phyloP scores from a whole-genome alignment of 208 protist species.

The Trypanosomatidae sp. region DNA sequence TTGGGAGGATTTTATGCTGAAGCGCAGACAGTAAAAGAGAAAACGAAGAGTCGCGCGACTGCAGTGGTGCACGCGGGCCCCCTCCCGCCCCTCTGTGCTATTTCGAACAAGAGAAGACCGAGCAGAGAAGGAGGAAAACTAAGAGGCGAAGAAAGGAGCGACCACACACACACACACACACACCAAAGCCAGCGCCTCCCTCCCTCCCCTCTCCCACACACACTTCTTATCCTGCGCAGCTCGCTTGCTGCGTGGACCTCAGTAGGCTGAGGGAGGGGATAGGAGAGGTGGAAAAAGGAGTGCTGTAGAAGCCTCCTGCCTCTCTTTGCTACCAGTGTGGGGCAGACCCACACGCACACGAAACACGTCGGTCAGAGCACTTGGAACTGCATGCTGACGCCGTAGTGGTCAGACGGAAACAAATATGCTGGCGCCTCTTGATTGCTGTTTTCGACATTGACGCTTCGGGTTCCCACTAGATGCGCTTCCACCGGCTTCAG shows the following conservation, averaged over 20 bases:
- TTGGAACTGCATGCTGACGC: constrained; percentile 74
- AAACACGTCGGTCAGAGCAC: constrained; percentile 1
- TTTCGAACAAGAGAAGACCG: not conserved
- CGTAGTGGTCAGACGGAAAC: constrained; percentile 91
- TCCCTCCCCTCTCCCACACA: too few species aligned
- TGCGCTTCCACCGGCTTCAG: constrained; percentile 70
- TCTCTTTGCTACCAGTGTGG: not conserved
- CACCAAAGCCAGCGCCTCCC: too few species aligned
- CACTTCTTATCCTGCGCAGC: not conserved
- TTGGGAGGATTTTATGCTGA: not conserved
- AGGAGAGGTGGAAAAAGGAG: too few species aligned
- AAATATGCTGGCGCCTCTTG: constrained; percentile 78
- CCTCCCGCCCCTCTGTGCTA: not conserved
- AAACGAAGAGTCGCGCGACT: not conserved
- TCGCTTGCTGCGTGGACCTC: not conserved
- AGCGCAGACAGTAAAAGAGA: not conserved
- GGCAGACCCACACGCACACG: not conserved
- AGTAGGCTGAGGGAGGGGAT: too few species aligned
- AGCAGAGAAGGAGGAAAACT: not conserved
- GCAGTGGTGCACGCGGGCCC: not conserved
- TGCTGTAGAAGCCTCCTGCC: not conserved
- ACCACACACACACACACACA: not conserved
- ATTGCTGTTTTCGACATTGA: constrained; percentile 84
- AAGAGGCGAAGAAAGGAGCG: not conserved
- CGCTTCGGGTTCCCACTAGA: constrained; percentile 80